These are phyloP conservation scores for Suillus spraguei DNA, from an alignment of 768 basidiomycete species.

Conservation along the genomic window DNA sequence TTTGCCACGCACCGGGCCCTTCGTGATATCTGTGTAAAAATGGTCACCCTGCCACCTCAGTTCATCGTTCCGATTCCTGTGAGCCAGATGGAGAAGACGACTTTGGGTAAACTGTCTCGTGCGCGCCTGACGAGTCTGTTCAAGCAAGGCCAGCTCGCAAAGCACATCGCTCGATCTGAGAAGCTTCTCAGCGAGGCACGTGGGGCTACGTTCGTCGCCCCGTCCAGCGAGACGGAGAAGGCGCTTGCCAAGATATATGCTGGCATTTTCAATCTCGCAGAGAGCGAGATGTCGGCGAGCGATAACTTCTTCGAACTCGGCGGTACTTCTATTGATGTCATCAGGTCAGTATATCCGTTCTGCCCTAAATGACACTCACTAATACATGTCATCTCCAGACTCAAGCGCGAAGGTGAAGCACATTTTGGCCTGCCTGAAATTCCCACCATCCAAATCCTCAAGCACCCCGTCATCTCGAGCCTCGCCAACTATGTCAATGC, in stretches of 20 bases:
- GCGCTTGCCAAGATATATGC: conserved; percentile 33
- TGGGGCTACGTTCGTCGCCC: conserved; percentile 23
- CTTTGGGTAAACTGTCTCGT: conserved; percentile 46
- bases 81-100: conserved; percentile 43
- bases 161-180: conserved; percentile 32
- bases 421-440: conserved; percentile 34
- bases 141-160: conserved; percentile 35
- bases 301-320: conserved; percentile 45
- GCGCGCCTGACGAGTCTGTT: conserved; percentile 38
- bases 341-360: conserved; percentile 19
- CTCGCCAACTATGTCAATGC: conserved; percentile 35
- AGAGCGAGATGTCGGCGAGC: conserved; percentile 26
- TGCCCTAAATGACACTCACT: neutral
- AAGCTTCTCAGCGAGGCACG: conserved; percentile 27
- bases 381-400: conserved; percentile 5
- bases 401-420: conserved; percentile 31
- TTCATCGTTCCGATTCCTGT: conserved; percentile 40
- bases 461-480: conserved; percentile 32
- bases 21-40: conserved; percentile 30
- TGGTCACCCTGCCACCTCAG: conserved; percentile 39
- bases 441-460: conserved; percentile 43
- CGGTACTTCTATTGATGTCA: conserved; percentile 44
- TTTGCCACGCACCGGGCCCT: conserved; percentile 34
- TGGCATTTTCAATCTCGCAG: conserved; percentile 32
- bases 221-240: conserved; percentile 29